Base-by-base conservation (phyloP, 73 alveolate genomes). In the Symbiodinium pilosum region DNA sequence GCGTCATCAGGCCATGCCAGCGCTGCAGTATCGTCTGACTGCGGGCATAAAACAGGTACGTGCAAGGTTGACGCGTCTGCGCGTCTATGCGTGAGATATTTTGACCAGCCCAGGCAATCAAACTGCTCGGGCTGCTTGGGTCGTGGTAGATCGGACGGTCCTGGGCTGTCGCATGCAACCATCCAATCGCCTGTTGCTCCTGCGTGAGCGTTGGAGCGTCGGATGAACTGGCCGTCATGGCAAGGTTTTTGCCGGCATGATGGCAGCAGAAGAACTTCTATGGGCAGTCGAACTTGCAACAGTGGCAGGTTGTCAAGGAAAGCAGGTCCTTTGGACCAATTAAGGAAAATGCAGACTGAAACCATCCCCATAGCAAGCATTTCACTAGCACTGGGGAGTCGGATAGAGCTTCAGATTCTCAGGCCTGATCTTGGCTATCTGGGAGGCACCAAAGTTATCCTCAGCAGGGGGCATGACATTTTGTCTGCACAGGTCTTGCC, bases 381-480 rank as follows among this genome's bases (percentile, higher is more conserved):
- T 64, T 88, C 95, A 88, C 86, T 88, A 86, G 95, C 95, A 88
- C 28, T 32, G 71, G 21, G 81, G 73, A 41, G 87, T n/a, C 43
- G 77, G 81, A 64, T 88, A 83, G 38, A 88, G 11, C 43, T 54
- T 81, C 95, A 88, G 73, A 71, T 88, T 88, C 73, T 88, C 95
- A 20, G 95, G 95, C 34, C 86, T 83, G 75, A 88, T 88, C 95
- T 88, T 88, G 43, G 95, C 95, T 7, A 88, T 84, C 73, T 88
- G 95, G 86, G 16, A 64, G 69, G 32, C 95, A 7, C 95, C 95
- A 34, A 56, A 88, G 38, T 1, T 41, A 77, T 88, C 95, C 95
- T 88, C 69, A 51, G 26, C 32, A 52, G 34, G 40, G 32, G 52
- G n/a, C n/a, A n/a, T n/a, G 56, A n/a, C 39, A 28, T 68, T 68